Evolutionary conservation across 768 basidiomycete species (phyloP).

Genomic region (Scleroderma citrinum): DNA sequence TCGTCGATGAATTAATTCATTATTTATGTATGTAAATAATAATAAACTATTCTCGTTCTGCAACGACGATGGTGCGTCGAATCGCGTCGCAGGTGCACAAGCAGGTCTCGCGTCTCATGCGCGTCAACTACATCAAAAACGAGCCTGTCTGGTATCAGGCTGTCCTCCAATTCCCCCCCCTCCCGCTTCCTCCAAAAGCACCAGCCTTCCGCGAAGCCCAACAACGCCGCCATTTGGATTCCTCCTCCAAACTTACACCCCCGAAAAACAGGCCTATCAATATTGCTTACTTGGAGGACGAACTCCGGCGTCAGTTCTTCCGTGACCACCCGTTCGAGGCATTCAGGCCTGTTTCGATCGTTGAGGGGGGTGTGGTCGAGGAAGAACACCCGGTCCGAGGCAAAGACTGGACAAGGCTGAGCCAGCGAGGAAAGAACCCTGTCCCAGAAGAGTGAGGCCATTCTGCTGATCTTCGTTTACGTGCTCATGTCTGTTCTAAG

Average conservation of each 20-base stretch:
- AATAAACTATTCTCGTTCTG: neutral
- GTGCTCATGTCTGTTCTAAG: constrained; percentile 36
- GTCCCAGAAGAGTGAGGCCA: constrained; percentile 79
- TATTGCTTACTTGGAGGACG: constrained; percentile 79
- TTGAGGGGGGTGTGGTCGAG: constrained; percentile 61
- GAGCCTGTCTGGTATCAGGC: constrained; percentile 83
- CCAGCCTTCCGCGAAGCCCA: constrained; percentile 52
- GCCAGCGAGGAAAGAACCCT: constrained; percentile 80
- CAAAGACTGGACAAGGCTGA: constrained; percentile 66
- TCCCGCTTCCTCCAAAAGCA: constrained; percentile 74
- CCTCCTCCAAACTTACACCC: constrained; percentile 23
- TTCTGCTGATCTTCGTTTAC: constrained; percentile 7
- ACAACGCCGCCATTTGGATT: constrained; percentile 16
- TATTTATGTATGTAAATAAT: neutral
- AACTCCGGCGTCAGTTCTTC: constrained; percentile 86
- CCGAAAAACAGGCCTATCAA: constrained; percentile 45
- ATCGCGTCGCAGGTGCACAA: constrained; percentile 87
- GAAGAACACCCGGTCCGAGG: constrained; percentile 54
- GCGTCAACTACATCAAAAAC: constrained; percentile 50
- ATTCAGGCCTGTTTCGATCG: constrained; percentile 70
- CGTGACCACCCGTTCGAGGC: constrained; percentile 95
- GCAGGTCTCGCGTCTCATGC: constrained; percentile 76
- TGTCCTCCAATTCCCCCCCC: constrained; percentile 83
- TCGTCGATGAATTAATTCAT: no score
- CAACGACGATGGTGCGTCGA: constrained; percentile 58